Evolutionary conservation across 2,329 filamentous ascomycete genomes (phyloP).

Genomic region (Dothistroma pini): DNA sequence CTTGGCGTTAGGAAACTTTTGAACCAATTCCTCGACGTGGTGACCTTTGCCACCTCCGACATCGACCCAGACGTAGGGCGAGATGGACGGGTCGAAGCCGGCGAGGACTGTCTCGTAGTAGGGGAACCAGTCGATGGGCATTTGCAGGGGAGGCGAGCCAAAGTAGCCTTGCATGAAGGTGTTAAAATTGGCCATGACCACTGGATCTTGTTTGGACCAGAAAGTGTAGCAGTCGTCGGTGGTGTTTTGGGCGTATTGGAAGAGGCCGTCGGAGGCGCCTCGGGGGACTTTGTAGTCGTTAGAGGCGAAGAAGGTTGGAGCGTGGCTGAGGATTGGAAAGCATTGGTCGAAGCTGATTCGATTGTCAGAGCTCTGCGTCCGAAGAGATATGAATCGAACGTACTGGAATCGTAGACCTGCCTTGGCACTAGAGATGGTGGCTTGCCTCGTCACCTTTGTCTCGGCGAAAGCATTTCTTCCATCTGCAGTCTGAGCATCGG

Average conservation of each 20-base stretch:
- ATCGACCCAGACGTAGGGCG: constrained; percentile 7
- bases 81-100: constrained; percentile 18
- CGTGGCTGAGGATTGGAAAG: constrained; percentile 7
- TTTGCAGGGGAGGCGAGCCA: constrained; percentile 2
- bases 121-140: constrained; percentile 14
- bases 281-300: constrained; percentile 12
- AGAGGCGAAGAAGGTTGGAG: constrained; percentile 15
- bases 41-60: constrained; percentile 20
- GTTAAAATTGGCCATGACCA: constrained; percentile 23
- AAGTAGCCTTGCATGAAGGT: constrained; percentile 20
- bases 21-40: constrained; percentile 14
- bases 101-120: constrained; percentile 14
- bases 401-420: constrained; percentile 10
- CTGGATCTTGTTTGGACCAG: constrained; percentile 19
- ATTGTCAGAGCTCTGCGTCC: not conserved
- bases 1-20: not conserved
- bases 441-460: constrained; percentile 3
- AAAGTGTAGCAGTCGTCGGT: constrained; percentile 13
- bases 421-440: not conserved
- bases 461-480: not conserved
- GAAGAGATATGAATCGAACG: not conserved
- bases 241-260: constrained; percentile 17
- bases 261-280: constrained; percentile 11
- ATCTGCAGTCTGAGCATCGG: constrained; percentile 3
- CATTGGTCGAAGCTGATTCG: constrained; percentile 12